phyloP scores from a whole-genome alignment of 2,329 filamentous ascomycete species.

The Sporothrix sp. region DNA sequence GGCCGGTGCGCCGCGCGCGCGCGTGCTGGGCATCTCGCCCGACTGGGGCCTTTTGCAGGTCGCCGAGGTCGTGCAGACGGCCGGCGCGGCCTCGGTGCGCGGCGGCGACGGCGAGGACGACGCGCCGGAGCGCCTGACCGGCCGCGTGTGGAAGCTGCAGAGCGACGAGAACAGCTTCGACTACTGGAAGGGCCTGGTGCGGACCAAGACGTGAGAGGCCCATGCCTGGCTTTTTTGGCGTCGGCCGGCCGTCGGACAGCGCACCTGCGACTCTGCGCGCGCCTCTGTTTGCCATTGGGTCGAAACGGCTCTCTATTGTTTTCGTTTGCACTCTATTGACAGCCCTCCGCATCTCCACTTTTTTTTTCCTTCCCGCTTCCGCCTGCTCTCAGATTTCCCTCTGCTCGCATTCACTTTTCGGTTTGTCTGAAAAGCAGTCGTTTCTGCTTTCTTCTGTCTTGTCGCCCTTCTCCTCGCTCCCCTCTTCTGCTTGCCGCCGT shows the following conservation, averaged over 20 bases:
- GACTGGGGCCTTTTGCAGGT: slow-evolving; percentile 83
- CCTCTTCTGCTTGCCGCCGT: neutral
- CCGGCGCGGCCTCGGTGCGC: neutral
- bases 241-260: too few species aligned
- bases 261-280: neutral
- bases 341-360: too few species aligned
- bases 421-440: too few species aligned
- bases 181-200: slow-evolving; percentile 83
- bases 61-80: slow-evolving; percentile 65
- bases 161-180: slow-evolving; percentile 98
- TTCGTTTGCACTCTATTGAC: too few species aligned
- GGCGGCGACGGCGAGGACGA: slow-evolving; percentile 30
- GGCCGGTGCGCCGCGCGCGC: slow-evolving; percentile 56
- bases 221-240: too few species aligned
- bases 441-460: neutral
- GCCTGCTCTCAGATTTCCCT: neutral
- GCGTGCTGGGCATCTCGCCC: slow-evolving; percentile 77
- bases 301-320: too few species aligned
- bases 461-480: too few species aligned
- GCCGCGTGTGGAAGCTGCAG: slow-evolving; percentile 73
- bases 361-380: neutral
- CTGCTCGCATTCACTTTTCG: neutral
- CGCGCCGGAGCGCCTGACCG: slow-evolving; percentile 46
- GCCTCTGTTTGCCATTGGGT: neutral
- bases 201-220: slow-evolving; percentile 56